A percentile compares a stretch with the other conserved stretches of the same genome.
Evolutionary conservation across 805 yeast genomes (phyloP).

Genomic region (Kuraishia ogatae): DNA sequence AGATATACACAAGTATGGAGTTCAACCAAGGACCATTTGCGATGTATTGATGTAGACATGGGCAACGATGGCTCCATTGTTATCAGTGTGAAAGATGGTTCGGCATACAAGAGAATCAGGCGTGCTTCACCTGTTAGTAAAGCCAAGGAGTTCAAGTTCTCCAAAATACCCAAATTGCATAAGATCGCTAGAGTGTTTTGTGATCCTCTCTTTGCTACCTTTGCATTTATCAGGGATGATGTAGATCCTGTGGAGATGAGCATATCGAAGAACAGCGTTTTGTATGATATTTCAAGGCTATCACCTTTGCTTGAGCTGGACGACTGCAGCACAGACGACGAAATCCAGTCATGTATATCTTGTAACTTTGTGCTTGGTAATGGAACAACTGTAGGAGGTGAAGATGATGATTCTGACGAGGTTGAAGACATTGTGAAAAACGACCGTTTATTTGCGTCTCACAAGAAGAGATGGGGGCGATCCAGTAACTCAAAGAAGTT

Average conservation of each 20-base stretch:
- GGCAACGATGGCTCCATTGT: slow-evolving; percentile 62
- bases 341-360: neutral
- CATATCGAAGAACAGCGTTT: slow-evolving; percentile 35
- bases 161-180: slow-evolving; percentile 43
- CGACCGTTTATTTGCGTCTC: neutral
- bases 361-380: slow-evolving; percentile 2
- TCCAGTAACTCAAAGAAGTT: neutral
- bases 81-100: slow-evolving; percentile 61
- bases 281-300: slow-evolving; percentile 43
- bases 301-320: slow-evolving; percentile 34
- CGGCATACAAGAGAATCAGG: slow-evolving; percentile 38
- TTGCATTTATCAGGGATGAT: slow-evolving; percentile 61
- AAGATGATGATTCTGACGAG: neutral
- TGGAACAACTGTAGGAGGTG: slow-evolving; percentile 2
- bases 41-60: slow-evolving; percentile 59
- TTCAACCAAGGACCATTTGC: slow-evolving; percentile 48
- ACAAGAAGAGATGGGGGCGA: neutral
- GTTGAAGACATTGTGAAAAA: neutral
- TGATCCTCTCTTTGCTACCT: slow-evolving; percentile 55
- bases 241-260: slow-evolving; percentile 48
- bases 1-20: slow-evolving; percentile 51
- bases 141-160: slow-evolving; percentile 37
- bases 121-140: neutral
- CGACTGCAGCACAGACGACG: neutral
- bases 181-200: slow-evolving; percentile 56